Conservation (phyloP, 306 rosid genomes). For the Dalbergia oliveri region DNA sequence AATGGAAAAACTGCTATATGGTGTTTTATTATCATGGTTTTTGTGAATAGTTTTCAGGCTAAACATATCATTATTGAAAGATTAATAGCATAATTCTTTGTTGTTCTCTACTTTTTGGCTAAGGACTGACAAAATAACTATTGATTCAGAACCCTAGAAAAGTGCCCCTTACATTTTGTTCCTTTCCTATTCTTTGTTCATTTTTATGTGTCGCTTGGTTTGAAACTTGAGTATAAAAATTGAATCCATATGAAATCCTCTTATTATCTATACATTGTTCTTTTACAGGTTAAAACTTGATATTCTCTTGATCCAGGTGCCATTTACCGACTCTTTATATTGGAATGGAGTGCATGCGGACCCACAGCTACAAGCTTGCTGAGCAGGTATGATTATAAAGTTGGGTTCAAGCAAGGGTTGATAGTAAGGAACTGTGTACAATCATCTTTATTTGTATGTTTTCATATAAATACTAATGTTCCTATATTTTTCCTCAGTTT, state of each 20-base stretch:
- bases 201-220: conserved; percentile 1
- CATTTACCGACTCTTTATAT: conserved; percentile 96
- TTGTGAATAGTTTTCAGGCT: not conserved
- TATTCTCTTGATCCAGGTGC: conserved; percentile 93
- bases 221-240: conserved; percentile 13
- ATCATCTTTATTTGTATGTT: not conserved
- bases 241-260: conserved; percentile 41
- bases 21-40: not conserved
- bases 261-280: conserved; percentile 60
- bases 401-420: conserved; percentile 6
- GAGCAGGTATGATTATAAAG: conserved; percentile 73
- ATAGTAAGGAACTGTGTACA: conserved; percentile 1
- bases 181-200: not conserved
- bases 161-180: not conserved
- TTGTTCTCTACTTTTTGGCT: not conserved
- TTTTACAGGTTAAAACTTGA: conserved; percentile 72
- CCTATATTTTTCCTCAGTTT: conserved; percentile 64
- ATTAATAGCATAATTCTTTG: not conserved
- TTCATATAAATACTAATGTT: conserved; percentile 30
- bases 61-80: not conserved
- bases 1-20: not conserved
- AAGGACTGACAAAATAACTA: not conserved
- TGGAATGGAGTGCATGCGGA: conserved; percentile 99
- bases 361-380: conserved; percentile 96
- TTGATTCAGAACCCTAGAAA: not conserved